These are phyloP conservation scores for Aspergillus amoenus DNA, from an alignment of 2,329 filamentous ascomycete species.

Conservation along the genomic window DNA sequence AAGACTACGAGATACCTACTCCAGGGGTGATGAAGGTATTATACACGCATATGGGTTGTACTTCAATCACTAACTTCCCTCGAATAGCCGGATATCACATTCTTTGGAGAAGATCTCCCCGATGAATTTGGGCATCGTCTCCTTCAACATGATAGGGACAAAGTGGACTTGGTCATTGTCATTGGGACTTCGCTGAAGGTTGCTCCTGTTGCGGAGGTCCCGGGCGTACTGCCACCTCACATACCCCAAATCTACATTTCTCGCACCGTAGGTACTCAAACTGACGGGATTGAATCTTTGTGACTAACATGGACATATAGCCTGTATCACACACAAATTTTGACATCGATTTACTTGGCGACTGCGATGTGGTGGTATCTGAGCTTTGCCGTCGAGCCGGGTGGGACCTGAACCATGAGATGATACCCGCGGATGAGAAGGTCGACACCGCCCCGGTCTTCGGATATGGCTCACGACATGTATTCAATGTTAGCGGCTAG, in stretches of 20 bases:
- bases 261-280: constrained; percentile 57
- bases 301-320: constrained; percentile 32
- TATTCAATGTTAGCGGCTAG: constrained; percentile 39
- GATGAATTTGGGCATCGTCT: constrained; percentile 79
- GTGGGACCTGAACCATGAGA: constrained; percentile 79
- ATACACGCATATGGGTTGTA: not conserved
- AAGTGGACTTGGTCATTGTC: constrained; percentile 86
- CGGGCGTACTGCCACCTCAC: constrained; percentile 72
- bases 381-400: constrained; percentile 80
- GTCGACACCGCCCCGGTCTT: constrained; percentile 57
- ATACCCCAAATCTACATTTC: constrained; percentile 91
- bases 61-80: constrained; percentile 11
- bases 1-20: constrained; percentile 63
- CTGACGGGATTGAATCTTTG: not conserved
- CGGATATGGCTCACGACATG: constrained; percentile 47
- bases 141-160: constrained; percentile 74
- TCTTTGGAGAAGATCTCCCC: constrained; percentile 90
- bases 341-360: constrained; percentile 92
- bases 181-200: constrained; percentile 97
- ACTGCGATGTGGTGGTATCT: constrained; percentile 86
- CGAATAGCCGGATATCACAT: constrained; percentile 81
- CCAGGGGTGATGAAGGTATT: constrained; percentile 75
- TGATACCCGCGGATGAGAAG: constrained; percentile 69
- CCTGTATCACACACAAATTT: constrained; percentile 89
- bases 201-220: constrained; percentile 89